phyloP scores from a whole-genome alignment of 164 flowering plant species.

The Sextonia rubra region DNA sequence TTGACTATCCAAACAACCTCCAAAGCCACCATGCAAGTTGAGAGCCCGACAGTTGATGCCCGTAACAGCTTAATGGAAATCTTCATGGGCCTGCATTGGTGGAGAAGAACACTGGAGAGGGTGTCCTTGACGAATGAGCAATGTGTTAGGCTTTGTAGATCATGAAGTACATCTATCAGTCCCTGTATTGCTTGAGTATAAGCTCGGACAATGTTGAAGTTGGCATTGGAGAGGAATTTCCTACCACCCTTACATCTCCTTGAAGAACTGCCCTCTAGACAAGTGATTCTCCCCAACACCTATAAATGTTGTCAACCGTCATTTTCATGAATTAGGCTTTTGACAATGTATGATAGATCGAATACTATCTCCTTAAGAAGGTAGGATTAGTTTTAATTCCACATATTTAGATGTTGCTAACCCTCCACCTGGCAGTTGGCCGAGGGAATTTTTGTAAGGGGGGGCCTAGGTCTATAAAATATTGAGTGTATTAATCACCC shows the following conservation, averaged over 20 bases:
- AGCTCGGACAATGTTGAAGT: constrained; percentile 30
- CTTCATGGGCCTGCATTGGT: constrained; percentile 55
- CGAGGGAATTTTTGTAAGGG: neutral
- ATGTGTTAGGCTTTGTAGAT: constrained; percentile 30
- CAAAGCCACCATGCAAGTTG: constrained; percentile 33
- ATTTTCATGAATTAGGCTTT: neutral
- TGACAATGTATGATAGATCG: neutral
- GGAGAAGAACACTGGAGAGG: constrained; percentile 25
- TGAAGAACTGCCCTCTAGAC: constrained; percentile 17
- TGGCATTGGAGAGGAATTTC: constrained; percentile 30
- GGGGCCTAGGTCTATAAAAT: no score
- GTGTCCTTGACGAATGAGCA: constrained; percentile 37
- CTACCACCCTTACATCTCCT: constrained; percentile 22
- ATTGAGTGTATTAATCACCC: neutral
- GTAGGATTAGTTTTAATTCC: neutral
- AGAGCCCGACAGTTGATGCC: constrained; percentile 39
- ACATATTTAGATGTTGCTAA: neutral
- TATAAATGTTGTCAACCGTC: neutral
- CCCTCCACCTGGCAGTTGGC: neutral
- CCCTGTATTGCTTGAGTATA: constrained; percentile 33
- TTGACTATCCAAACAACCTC: constrained; percentile 33
- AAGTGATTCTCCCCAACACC: constrained; percentile 42
- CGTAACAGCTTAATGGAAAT: constrained; percentile 35
- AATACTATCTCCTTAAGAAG: neutral
- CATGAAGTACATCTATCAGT: constrained; percentile 37